Conservation (phyloP, 495 filamentous ascomycete genomes). For the Penicillium manginii region DNA sequence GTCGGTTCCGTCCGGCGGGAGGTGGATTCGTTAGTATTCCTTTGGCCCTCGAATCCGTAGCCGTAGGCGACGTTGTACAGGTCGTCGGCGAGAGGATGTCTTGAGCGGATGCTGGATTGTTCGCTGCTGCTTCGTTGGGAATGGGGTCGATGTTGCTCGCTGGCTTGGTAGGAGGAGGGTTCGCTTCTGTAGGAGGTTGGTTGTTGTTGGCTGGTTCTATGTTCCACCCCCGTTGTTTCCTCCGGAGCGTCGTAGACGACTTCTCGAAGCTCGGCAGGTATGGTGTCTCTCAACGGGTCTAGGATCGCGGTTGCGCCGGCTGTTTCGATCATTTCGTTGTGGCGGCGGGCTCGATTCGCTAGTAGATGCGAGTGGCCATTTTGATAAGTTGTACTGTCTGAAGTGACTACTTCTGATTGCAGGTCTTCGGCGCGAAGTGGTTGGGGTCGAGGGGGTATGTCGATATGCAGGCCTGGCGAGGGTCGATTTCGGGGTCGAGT, state of each 20-base stretch:
- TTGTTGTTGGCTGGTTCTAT: too few species aligned
- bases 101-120: too few species aligned
- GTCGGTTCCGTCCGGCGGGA: background rate
- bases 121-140: too few species aligned
- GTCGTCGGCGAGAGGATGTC: background rate
- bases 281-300: background rate
- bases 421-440: slow-evolving; percentile 7
- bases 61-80: slow-evolving; percentile 8
- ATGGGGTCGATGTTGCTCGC: too few species aligned
- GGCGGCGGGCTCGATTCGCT: background rate
- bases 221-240: too few species aligned
- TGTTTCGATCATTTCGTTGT: background rate
- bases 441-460: background rate
- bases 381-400: slow-evolving; percentile 5
- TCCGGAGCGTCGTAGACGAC: too few species aligned
- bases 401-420: slow-evolving; percentile 18
- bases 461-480: background rate
- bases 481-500: background rate
- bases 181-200: too few species aligned
- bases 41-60: background rate
- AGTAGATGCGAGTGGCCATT: background rate
- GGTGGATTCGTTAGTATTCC: too few species aligned
- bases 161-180: too few species aligned
- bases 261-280: too few species aligned
- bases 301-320: background rate